Conservation (phyloP, 2,329 filamentous ascomycete species). For the Massarina eburnea region DNA sequence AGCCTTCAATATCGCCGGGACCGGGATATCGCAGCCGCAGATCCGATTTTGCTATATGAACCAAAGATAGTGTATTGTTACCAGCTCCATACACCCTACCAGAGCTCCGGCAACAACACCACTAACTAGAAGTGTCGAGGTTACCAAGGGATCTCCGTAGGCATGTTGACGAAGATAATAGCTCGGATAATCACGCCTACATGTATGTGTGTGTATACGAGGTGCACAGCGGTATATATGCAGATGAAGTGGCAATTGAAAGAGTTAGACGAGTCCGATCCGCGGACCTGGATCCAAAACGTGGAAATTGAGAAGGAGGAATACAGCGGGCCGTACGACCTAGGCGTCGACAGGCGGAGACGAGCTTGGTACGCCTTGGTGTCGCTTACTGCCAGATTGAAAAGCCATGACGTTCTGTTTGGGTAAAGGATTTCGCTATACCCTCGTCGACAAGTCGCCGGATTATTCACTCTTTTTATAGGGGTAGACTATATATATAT, state of each 20-base stretch:
- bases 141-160: not conserved
- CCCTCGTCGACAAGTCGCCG: not conserved
- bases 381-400: slow-evolving; percentile 11
- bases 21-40: slow-evolving; percentile 14
- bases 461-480: not conserved
- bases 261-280: not conserved
- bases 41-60: slow-evolving; percentile 17
- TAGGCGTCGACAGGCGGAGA: no score
- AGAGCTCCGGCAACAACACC: slow-evolving; percentile 10
- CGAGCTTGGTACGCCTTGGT: no score
- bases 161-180: slow-evolving; percentile 6
- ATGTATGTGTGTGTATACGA: no score
- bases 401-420: not conserved
- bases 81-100: slow-evolving; percentile 1
- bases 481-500: slow-evolving; percentile 3
- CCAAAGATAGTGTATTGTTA: slow-evolving; percentile 6
- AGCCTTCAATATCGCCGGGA: slow-evolving; percentile 7
- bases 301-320: slow-evolving; percentile 7
- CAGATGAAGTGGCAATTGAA: slow-evolving; percentile 4
- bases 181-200: slow-evolving; percentile 11
- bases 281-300: slow-evolving; percentile 10
- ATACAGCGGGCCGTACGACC: not conserved
- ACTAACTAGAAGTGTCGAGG: slow-evolving; percentile 1
- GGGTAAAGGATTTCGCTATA: not conserved
- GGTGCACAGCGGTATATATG: slow-evolving; percentile 4